A percentile compares a stretch with the other conserved stretches of the same genome.
These are phyloP conservation scores for Eudorina sp. DNA, from an alignment of 139 green algal species.

Conservation along the genomic window DNA sequence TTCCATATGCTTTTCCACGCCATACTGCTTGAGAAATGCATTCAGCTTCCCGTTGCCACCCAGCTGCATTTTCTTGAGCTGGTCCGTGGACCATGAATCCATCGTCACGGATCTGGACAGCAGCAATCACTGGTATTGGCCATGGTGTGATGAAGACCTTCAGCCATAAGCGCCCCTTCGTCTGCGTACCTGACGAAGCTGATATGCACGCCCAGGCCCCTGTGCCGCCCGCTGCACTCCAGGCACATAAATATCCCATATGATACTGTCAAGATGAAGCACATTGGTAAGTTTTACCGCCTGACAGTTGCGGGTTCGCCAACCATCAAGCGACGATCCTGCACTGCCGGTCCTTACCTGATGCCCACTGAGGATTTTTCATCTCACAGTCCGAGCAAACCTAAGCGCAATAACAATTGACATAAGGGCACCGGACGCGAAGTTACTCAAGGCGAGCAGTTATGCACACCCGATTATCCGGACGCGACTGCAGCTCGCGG, in stretches of 20 bases:
- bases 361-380: conserved; percentile 96
- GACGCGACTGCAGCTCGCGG: conserved; percentile 84
- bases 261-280: conserved; percentile 69
- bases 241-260: conserved; percentile 99
- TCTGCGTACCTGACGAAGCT: conserved; percentile 92
- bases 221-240: conserved; percentile 96
- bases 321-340: conserved; percentile 59
- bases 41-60: conserved; percentile 95
- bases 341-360: conserved; percentile 58
- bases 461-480: conserved; percentile 89
- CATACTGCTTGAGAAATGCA: conserved; percentile 92
- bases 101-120: conserved; percentile 92
- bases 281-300: not conserved
- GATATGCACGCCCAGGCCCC: conserved; percentile 97
- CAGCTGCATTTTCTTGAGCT: conserved; percentile 95
- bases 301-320: not conserved
- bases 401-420: conserved; percentile 63
- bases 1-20: conserved; percentile 88
- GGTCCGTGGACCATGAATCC: conserved; percentile 94
- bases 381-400: conserved; percentile 95
- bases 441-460: not conserved
- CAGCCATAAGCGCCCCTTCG: no score
- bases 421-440: not conserved
- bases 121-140: no score
- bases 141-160: no score